Evolutionary conservation across 768 basidiomycete genomes (phyloP).

Genomic region (Dentipellis sp.): DNA sequence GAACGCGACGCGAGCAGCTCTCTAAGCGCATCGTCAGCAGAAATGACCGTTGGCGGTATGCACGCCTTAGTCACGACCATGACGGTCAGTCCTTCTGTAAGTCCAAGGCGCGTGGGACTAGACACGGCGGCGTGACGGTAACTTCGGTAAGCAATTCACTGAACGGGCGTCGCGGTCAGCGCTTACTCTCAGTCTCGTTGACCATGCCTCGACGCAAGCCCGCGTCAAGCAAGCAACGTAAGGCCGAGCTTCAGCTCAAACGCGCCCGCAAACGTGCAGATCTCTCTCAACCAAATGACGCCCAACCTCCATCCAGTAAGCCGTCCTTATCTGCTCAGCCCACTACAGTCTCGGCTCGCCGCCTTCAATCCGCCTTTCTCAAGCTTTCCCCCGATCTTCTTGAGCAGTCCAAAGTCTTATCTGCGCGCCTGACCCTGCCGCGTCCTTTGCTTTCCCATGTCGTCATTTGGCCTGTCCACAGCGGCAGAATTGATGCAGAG

Average conservation of each 20-base stretch:
- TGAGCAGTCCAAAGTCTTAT: slow-evolving; percentile 46
- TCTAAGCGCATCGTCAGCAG: too few species aligned
- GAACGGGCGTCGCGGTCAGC: too few species aligned
- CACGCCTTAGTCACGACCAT: too few species aligned
- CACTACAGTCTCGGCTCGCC: slow-evolving; percentile 33
- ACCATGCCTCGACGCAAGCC: slow-evolving; percentile 31
- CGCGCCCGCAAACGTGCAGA: slow-evolving; percentile 84
- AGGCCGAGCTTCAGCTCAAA: slow-evolving; percentile 64
- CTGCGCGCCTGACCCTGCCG: slow-evolving; percentile 39
- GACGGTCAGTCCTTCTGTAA: too few species aligned
- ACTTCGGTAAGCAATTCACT: too few species aligned
- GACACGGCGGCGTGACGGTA: too few species aligned
- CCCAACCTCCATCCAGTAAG: background rate
- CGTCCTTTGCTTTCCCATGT: slow-evolving; percentile 44
- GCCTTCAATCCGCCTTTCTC: slow-evolving; percentile 64
- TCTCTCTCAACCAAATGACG: slow-evolving; percentile 19
- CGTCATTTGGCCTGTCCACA: slow-evolving; percentile 21
- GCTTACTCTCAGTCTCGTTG: background rate
- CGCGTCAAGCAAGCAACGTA: slow-evolving; percentile 60
- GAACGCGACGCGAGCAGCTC: too few species aligned
- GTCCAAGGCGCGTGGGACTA: too few species aligned
- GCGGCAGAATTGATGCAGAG: slow-evolving; percentile 3
- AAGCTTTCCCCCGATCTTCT: slow-evolving; percentile 51
- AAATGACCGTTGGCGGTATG: too few species aligned
- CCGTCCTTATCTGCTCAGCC: slow-evolving; percentile 7